A percentile compares a stretch with the other conserved stretches of the same genome.
Evolutionary conservation across 75 land plant species (phyloP).

Genomic region (Pseudotsuga menziesii): DNA sequence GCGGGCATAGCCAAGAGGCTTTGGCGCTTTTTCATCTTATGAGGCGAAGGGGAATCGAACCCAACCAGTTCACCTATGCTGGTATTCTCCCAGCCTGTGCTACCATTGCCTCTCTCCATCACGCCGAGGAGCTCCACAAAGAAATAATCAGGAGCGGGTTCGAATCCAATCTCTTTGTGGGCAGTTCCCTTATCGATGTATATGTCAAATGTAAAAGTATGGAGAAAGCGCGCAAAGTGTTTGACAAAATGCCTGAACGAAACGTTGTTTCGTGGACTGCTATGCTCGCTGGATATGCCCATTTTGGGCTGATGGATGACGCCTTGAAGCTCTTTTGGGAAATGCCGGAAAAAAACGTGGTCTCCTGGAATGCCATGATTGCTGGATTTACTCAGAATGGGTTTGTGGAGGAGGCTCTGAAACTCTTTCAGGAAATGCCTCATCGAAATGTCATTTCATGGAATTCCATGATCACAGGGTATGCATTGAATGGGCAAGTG

Average conservation of each 20-base stretch:
- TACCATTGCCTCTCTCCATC: too few species aligned
- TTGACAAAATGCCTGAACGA: constrained; percentile 34
- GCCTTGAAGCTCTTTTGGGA: constrained; percentile 20
- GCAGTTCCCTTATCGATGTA: constrained; percentile 33
- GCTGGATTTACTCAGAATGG: constrained; percentile 10
- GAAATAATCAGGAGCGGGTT: background rate
- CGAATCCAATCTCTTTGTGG: background rate
- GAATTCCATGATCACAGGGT: constrained; percentile 47
- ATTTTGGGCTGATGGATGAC: constrained; percentile 15
- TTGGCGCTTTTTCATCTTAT: constrained; percentile 6
- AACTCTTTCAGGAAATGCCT: constrained; percentile 3
- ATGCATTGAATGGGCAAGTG: constrained; percentile 20
- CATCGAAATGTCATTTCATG: constrained; percentile 34
- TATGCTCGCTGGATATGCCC: constrained; percentile 30
- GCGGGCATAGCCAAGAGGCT: background rate
- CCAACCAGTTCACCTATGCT: background rate
- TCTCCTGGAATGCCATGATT: constrained; percentile 33
- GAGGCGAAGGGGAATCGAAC: constrained; percentile 8
- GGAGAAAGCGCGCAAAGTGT: constrained; percentile 19
- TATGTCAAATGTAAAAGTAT: constrained; percentile 26
- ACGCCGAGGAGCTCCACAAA: too few species aligned
- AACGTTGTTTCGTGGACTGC: constrained; percentile 36
- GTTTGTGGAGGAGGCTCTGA: too few species aligned
- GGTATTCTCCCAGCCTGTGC: too few species aligned
- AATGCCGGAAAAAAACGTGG: constrained; percentile 31